Conservation (phyloP, 2,329 filamentous ascomycete genomes). For the Paracamarosporium sp. region DNA sequence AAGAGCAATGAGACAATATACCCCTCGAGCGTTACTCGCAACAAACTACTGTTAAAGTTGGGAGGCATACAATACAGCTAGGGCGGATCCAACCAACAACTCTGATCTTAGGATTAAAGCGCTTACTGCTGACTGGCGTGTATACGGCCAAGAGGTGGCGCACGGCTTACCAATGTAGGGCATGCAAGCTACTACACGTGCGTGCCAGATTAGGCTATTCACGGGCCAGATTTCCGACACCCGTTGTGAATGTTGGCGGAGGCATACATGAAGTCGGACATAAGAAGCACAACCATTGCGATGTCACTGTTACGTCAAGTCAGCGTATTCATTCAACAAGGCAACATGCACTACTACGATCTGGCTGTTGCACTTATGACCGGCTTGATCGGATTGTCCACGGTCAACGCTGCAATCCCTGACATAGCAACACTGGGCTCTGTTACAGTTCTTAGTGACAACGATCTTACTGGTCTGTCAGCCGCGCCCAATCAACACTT, state of each 20-base stretch:
- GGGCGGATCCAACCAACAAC: not conserved
- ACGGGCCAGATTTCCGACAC: not conserved
- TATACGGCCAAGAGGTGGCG: not conserved
- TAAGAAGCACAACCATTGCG: not conserved
- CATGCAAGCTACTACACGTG: not conserved
- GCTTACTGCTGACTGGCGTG: not conserved
- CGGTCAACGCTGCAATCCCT: not conserved
- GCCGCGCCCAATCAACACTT: no score
- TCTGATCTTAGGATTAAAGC: not conserved
- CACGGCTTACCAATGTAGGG: not conserved
- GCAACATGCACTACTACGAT: not conserved
- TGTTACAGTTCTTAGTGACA: slow-evolving; percentile 2
- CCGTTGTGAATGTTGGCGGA: not conserved
- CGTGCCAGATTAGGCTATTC: not conserved
- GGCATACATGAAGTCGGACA: not conserved
- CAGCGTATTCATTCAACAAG: not conserved
- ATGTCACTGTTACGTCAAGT: not conserved
- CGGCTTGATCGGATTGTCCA: not conserved
- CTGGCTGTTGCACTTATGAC: not conserved
- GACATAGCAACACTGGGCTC: not conserved
- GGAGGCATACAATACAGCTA: not conserved
- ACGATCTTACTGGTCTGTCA: slow-evolving; percentile 6
- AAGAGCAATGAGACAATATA: not conserved
- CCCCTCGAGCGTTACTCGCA: not conserved
- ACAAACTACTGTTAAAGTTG: not conserved